These are phyloP conservation scores for Nannochloropsis gaditana DNA, from an alignment of 108 stramenopile genomes.

Conservation along the genomic window DNA sequence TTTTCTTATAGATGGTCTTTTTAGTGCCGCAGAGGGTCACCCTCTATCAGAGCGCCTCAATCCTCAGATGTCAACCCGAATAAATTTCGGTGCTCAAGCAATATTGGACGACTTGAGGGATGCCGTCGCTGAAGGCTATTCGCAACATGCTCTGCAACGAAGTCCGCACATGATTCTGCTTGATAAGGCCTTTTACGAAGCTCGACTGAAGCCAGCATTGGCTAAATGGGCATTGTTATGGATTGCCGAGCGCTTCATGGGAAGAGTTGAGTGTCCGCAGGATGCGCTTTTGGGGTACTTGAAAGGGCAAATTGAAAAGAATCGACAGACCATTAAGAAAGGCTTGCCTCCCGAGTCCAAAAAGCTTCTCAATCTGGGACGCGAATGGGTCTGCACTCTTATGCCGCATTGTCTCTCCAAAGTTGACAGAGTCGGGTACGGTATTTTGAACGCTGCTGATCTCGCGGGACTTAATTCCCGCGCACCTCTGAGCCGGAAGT, in stretches of 20 bases:
- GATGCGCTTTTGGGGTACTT: not conserved
- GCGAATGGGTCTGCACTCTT: conserved; percentile 35
- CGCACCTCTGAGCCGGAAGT: conserved; percentile 25
- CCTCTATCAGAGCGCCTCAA: not conserved
- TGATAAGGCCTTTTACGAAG: conserved; percentile 26
- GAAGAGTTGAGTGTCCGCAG: not conserved
- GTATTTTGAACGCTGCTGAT: conserved; percentile 35
- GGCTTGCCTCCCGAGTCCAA: conserved; percentile 26
- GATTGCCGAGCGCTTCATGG: conserved; percentile 19
- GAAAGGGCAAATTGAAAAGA: not conserved
- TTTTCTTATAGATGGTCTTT: conserved; percentile 43
- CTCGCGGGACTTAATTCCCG: conserved; percentile 21
- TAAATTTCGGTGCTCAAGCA: not conserved
- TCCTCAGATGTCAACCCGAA: not conserved
- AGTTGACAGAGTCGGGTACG: conserved; percentile 47
- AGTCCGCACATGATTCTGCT: conserved; percentile 39
- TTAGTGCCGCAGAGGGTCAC: conserved; percentile 29
- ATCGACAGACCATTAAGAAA: not conserved
- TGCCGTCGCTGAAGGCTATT: not conserved
- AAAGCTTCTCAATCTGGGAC: conserved; percentile 38
- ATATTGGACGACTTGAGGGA: not conserved
- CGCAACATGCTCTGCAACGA: conserved; percentile 26
- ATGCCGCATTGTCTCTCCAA: conserved; percentile 44
- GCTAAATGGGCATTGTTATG: conserved; percentile 30
- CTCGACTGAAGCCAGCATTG: conserved; percentile 24